Conservation (phyloP, 2,329 filamentous ascomycete species). For the Fusarium succisae region DNA sequence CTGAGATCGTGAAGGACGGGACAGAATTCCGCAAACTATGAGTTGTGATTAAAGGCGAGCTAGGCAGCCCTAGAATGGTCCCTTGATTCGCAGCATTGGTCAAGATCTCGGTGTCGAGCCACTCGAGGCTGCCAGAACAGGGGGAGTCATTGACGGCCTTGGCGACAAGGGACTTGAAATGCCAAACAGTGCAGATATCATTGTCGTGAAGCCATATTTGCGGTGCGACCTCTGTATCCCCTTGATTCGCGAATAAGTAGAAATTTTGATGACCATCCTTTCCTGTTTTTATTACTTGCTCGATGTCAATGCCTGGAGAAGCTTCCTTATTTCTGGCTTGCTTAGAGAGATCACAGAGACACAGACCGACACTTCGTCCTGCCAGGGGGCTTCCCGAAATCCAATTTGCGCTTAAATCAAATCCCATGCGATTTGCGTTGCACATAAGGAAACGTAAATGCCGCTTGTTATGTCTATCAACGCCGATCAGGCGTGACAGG, state of each 20-base stretch:
- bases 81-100: constrained; percentile 30
- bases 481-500: constrained; percentile 29
- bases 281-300: neutral
- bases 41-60: neutral
- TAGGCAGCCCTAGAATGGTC: constrained; percentile 7
- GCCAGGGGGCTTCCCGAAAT: constrained; percentile 11
- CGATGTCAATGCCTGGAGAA: neutral
- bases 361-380: constrained; percentile 28
- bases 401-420: constrained; percentile 25
- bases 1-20: neutral
- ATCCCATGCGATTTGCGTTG: constrained; percentile 24
- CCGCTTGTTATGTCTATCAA: constrained; percentile 29
- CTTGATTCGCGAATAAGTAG: constrained; percentile 6
- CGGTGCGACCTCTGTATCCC: constrained; percentile 13
- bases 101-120: constrained; percentile 34
- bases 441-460: constrained; percentile 21
- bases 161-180: constrained; percentile 31
- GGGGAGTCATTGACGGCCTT: constrained; percentile 33
- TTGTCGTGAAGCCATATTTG: constrained; percentile 12
- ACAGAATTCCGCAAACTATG: neutral
- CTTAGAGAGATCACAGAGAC: neutral
- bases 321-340: neutral
- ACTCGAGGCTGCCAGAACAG: constrained; percentile 21
- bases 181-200: constrained; percentile 20
- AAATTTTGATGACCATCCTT: constrained; percentile 23